Conservation (phyloP, 73 alveolate species). For the Tetrahymena elliotti region DNA sequence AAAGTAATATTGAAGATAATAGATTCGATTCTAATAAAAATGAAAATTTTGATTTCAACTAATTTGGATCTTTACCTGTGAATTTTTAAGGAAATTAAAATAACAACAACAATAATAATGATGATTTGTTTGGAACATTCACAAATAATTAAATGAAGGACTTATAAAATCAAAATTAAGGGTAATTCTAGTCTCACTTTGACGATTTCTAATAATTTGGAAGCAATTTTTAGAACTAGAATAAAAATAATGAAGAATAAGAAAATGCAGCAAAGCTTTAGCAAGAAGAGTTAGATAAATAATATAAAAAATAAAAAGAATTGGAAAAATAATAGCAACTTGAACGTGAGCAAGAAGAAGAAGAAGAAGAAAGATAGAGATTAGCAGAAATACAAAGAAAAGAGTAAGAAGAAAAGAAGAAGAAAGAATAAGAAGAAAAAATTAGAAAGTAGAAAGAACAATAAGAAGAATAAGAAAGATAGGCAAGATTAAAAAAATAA, state of each 20-base stretch:
- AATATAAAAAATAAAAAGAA: neutral
- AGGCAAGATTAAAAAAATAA: neutral
- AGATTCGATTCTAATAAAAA: neutral
- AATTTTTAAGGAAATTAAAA: neutral
- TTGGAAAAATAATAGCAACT: neutral
- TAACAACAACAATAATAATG: neutral
- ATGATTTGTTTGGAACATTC: neutral
- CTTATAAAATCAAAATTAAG: neutral
- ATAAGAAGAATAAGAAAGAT: neutral
- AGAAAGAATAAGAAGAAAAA: neutral
- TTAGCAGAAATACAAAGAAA: neutral
- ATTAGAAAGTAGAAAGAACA: neutral
- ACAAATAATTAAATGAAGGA: neutral
- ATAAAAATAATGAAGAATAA: neutral
- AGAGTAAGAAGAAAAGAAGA: neutral
- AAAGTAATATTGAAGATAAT: neutral
- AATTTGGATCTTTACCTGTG: neutral
- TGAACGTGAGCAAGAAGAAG: neutral
- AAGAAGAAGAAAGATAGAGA: neutral
- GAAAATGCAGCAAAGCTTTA: neutral
- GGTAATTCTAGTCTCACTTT: neutral
- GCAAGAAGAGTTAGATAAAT: neutral
- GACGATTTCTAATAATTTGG: neutral
- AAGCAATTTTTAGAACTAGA: neutral
- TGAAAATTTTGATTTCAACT: neutral